Evolutionary conservation across 805 yeast species (phyloP), one percentile per base, ranked within the genome.

Genomic region (Lachancea lanzarotensis): DNA sequence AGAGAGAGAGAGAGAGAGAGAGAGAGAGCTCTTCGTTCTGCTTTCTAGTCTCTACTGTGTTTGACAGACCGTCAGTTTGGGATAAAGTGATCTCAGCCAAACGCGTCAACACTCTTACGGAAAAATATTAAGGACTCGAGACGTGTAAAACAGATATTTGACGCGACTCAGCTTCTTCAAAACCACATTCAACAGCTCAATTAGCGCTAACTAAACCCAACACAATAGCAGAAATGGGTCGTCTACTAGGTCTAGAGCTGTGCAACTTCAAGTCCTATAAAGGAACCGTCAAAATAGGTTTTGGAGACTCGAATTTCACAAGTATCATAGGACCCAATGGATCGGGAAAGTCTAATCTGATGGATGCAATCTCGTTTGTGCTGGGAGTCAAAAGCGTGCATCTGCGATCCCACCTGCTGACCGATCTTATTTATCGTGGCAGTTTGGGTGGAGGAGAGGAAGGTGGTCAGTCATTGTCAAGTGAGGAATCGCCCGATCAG

Each of bases 321-420:
- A 82, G 95, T 37, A 86, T 93, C 50, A 85, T 93, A 46, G 98
- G 98, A 1, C 98, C 98, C n/a, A 93, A 93, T 72, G 98, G 98
- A 29, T 84, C 97, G 0, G 98, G 98, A 7, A 93, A 93, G 67
- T 85, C 96, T 35, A 93, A 93, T 60, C 84, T 93, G 80, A 90
- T 93, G 84, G 98, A 93, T 62, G 97, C 98, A 30, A 84, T 93
- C 38, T 83, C 96, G 17, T 93, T 93, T 63, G 98, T 91, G 8
- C 72, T 93, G 31, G 98, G 98, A 20, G 80, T 91, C 39, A 72
- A 83, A 53, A 76, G 88, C 17, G 67, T 73, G 15, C 90, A 85
- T 45, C 70, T 93, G 47, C 75, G 98, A 54, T 86, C 96, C 1
- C 69, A 73, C 11, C 76, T 78, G 45, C 63, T 88, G 56, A 77